Evolutionary conservation across 371 early-diverging fungal genomes (phyloP).

Genomic region (Actinomucor elegans): DNA sequence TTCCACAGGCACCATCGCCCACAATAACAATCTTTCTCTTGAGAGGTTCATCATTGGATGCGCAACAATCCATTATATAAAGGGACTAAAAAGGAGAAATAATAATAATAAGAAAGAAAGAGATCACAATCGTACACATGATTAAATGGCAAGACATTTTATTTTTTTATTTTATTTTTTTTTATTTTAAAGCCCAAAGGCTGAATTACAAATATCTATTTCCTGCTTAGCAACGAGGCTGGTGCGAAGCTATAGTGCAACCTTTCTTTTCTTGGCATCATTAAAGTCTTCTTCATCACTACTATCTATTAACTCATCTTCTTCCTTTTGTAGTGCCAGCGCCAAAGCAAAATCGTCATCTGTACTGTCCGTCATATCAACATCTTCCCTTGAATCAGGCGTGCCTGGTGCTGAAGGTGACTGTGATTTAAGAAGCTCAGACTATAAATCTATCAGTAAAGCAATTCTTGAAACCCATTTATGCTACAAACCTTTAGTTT

Average conservation of each 20-base stretch:
- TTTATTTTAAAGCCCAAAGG: neutral
- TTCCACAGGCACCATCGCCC: slow-evolving; percentile 72
- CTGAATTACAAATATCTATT: neutral
- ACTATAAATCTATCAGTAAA: too few relatives aligned
- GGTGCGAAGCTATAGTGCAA: neutral
- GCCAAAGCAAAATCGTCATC: slow-evolving; percentile 30
- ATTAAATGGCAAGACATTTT: neutral
- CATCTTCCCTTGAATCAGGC: neutral
- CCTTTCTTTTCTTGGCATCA: slow-evolving; percentile 15
- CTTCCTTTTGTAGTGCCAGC: slow-evolving; percentile 24
- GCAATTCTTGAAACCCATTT: too few relatives aligned
- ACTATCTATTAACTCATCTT: slow-evolving; percentile 9
- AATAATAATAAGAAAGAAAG: neutral
- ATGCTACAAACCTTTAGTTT: slow-evolving; percentile 42
- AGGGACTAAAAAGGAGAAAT: neutral
- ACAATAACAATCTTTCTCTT: slow-evolving; percentile 70
- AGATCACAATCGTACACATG: neutral
- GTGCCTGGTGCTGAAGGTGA: neutral
- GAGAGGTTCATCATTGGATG: slow-evolving; percentile 17
- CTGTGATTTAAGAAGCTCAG: too few relatives aligned
- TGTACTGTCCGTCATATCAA: neutral
- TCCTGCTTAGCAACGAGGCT: slow-evolving; percentile 6
- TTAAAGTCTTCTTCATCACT: slow-evolving; percentile 1
- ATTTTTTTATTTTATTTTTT: neutral
- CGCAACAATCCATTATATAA: slow-evolving; percentile 20